phyloP scores from a whole-genome alignment of 2,329 filamentous ascomycete genomes.

The Lizonia empirigonia region DNA sequence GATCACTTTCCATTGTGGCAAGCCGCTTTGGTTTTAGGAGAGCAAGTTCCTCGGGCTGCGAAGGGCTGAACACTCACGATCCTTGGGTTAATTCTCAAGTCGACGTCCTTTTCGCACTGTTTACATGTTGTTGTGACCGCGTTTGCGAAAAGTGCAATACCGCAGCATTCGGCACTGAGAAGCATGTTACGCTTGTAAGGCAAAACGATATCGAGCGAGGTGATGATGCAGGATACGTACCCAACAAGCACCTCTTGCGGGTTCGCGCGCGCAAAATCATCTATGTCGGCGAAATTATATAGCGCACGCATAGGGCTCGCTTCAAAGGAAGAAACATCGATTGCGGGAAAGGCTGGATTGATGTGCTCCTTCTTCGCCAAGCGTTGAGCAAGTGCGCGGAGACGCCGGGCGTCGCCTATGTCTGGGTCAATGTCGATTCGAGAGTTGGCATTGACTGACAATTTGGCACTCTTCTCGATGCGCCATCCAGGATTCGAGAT shows the following conservation, averaged over 20 bases:
- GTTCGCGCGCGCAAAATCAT: slow-evolving; percentile 45
- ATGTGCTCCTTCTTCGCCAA: slow-evolving; percentile 58
- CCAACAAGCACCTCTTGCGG: slow-evolving; percentile 48
- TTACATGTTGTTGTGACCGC: slow-evolving; percentile 47
- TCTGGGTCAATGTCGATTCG: slow-evolving; percentile 62
- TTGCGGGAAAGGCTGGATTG: slow-evolving; percentile 56
- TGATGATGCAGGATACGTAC: slow-evolving; percentile 53
- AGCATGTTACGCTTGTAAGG: slow-evolving; percentile 53
- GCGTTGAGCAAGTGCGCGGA: slow-evolving; percentile 56
- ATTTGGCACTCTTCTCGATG: slow-evolving; percentile 43
- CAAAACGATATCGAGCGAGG: slow-evolving; percentile 49
- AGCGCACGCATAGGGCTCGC: slow-evolving; percentile 43
- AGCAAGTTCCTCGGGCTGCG: background rate
- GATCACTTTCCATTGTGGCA: background rate
- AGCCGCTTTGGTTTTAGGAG: background rate
- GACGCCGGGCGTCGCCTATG: slow-evolving; percentile 60
- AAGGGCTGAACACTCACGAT: slow-evolving; percentile 39
- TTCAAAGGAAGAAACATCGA: slow-evolving; percentile 31
- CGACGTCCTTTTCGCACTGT: slow-evolving; percentile 47
- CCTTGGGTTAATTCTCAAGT: slow-evolving; percentile 51
- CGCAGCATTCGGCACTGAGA: slow-evolving; percentile 58
- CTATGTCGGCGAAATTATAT: slow-evolving; percentile 54
- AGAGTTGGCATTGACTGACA: slow-evolving; percentile 53
- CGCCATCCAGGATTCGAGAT: slow-evolving; percentile 55
- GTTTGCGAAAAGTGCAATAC: slow-evolving; percentile 61